Evolutionary conservation across 345 rosid genomes (phyloP), one percentile per base, ranked within the genome.

Genomic region (Lumnitzera littorea): DNA sequence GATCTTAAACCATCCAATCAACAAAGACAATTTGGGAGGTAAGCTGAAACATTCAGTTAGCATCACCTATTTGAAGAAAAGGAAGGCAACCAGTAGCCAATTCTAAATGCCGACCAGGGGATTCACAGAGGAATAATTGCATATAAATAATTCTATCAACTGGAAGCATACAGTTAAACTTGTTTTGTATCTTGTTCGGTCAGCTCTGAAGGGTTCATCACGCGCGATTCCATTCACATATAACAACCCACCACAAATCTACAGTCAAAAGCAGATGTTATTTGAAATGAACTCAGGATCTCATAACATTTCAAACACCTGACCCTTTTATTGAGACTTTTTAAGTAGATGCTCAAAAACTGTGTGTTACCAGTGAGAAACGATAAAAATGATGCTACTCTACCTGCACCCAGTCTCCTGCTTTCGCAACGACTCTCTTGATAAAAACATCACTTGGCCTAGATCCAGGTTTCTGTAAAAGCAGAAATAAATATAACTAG

Each of bases 371-470:
- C 43, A 13, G 10, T 27, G 25, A 17, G 46, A 10, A 46, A 17
- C 51, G 11, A 2, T 15, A 1, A 58, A 23, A 6, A 11, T 10
- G 7, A 15, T 49, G 29, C n/a, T 36, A 25, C 61, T 85, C 78
- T 80, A 88, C 97, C 71, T 88, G 85, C 58, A 91, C 96, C 68
- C 55, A 67, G 56, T 91, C 97, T 54, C 97, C 94, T 60, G 79
- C 89, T 57, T 74, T 85, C 1, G 97, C 97, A 51, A 91, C 96
- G 56, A 91, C 70, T 68, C 97, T 84, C 65, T 91, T 91, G 48
- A 91, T 85, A 63, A 85, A 85, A 23, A 84, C 88, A 72, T 79
- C 91, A 10, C 73, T 73, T 15, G 80, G 69, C 17, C 71, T 78
- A 70, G 52, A 83, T 59, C 86, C 90, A 67, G 66, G 13, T 80